Evolutionary conservation across 2,329 filamentous ascomycete genomes (phyloP).

Genomic region (Ascomycota sp.): DNA sequence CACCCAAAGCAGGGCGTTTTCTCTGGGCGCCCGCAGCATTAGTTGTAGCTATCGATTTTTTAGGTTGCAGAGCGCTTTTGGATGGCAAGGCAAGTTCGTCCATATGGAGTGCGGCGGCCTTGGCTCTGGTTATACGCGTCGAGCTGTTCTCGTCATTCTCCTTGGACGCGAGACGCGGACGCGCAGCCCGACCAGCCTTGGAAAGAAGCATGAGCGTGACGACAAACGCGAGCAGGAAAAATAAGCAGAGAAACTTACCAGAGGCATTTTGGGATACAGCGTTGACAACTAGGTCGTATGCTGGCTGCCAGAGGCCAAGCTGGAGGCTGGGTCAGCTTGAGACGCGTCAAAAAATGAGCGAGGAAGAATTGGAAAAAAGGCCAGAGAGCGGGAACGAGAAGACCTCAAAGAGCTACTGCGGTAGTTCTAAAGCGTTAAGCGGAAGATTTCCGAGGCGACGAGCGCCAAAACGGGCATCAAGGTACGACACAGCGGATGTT

Average conservation of each 20-base stretch:
- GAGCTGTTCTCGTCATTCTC: conserved; percentile 89
- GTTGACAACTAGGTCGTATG: conserved; percentile 53
- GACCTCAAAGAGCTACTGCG: too few relatives aligned
- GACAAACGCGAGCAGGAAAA: conserved; percentile 79
- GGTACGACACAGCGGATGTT: conserved; percentile 14
- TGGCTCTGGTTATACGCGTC: conserved; percentile 80
- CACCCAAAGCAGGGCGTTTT: conserved; percentile 71
- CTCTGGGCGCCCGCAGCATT: conserved; percentile 29
- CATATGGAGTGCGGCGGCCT: conserved; percentile 55
- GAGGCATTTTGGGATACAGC: conserved; percentile 29
- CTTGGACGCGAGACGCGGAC: conserved; percentile 60
- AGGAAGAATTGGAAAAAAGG: conserved; percentile 7
- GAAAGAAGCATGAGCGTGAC: conserved; percentile 54
- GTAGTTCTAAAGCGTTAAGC: too few relatives aligned
- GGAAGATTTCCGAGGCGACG: too few relatives aligned
- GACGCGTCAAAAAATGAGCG: neutral
- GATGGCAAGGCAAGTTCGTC: conserved; percentile 37
- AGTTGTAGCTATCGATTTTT: conserved; percentile 37
- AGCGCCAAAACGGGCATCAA: conserved; percentile 8
- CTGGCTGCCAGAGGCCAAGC: conserved; percentile 46
- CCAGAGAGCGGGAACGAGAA: conserved; percentile 14
- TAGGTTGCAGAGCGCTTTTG: conserved; percentile 48
- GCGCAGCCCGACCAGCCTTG: conserved; percentile 42
- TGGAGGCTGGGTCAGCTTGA: neutral
- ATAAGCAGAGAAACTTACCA: conserved; percentile 34